These are phyloP conservation scores for Blastocystis sp. DNA, from an alignment of 352 stramenopile genomes.

Conservation along the genomic window DNA sequence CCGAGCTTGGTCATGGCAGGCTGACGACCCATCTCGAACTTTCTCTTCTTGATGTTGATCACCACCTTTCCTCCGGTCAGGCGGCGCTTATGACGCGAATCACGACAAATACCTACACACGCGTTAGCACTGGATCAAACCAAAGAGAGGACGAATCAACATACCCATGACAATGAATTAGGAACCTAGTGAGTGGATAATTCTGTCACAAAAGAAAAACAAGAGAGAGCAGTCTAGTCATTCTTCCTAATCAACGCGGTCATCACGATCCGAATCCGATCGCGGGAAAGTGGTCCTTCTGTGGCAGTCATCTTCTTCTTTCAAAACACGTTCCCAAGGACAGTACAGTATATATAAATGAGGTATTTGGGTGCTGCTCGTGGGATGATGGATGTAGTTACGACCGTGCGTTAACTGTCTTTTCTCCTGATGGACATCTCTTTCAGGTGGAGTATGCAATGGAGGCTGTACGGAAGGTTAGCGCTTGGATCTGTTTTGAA, in stretches of 20 bases:
- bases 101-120: conserved; percentile 42
- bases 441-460: conserved; percentile 56
- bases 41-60: conserved; percentile 56
- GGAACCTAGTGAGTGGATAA: conserved; percentile 14
- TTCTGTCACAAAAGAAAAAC: not conserved
- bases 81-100: conserved; percentile 54
- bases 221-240: no score
- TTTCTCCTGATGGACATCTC: conserved; percentile 56
- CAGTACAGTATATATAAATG: conserved; percentile 4
- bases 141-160: not conserved
- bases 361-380: conserved; percentile 15
- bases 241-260: no score
- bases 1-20: not conserved
- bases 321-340: not conserved
- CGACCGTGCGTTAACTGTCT: conserved; percentile 57
- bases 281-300: no score
- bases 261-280: not conserved
- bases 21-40: conserved; percentile 32
- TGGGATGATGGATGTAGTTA: conserved; percentile 32
- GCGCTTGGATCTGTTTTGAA: not conserved
- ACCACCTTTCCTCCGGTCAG: conserved; percentile 42
- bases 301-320: not conserved
- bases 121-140: not conserved
- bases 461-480: conserved; percentile 50
- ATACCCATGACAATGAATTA: conserved; percentile 22